phyloP scores from a whole-genome alignment of 1,139 yeast genomes.

The Yamadazyma mexicana region DNA sequence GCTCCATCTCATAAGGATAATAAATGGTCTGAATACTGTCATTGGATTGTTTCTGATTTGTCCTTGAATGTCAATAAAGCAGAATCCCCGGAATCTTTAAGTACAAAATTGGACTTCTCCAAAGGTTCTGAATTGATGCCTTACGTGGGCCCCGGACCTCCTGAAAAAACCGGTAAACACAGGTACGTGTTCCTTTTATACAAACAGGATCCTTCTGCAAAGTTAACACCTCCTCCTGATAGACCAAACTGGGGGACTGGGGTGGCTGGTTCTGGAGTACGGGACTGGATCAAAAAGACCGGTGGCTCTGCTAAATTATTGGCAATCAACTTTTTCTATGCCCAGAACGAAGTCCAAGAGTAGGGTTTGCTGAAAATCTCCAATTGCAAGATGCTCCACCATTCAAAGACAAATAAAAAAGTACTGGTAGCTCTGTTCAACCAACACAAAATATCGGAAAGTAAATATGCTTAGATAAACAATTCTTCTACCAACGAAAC shows the following conservation, averaged over 20 bases:
- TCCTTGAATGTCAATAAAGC: slow-evolving; percentile 33
- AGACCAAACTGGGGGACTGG: slow-evolving; percentile 89
- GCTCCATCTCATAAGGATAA: slow-evolving; percentile 83
- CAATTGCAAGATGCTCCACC: too few species aligned
- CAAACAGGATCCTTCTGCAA: slow-evolving; percentile 52
- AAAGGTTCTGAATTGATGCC: slow-evolving; percentile 37
- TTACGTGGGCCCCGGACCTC: slow-evolving; percentile 84
- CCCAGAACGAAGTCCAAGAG: slow-evolving; percentile 55
- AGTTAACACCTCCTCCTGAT: slow-evolving; percentile 47
- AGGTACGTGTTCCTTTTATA: slow-evolving; percentile 75
- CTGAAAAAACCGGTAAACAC: slow-evolving; percentile 78
- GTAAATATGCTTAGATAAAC: too few species aligned
- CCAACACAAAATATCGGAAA: too few species aligned
- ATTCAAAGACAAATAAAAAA: too few species aligned
- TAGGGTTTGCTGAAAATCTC: background rate
- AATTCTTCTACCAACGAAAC: too few species aligned
- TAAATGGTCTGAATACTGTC: slow-evolving; percentile 87
- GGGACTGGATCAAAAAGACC: slow-evolving; percentile 66
- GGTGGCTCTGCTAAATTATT: slow-evolving; percentile 62
- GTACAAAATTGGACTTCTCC: slow-evolving; percentile 37
- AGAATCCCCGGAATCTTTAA: slow-evolving; percentile 29
- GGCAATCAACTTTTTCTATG: slow-evolving; percentile 78
- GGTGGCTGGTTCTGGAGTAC: slow-evolving; percentile 70
- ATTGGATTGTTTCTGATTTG: slow-evolving; percentile 71
- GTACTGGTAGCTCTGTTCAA: too few species aligned